These are phyloP conservation scores for Saccharum officinarum DNA, from an alignment of 176 grass and related monocot species.

Conservation along the genomic window DNA sequence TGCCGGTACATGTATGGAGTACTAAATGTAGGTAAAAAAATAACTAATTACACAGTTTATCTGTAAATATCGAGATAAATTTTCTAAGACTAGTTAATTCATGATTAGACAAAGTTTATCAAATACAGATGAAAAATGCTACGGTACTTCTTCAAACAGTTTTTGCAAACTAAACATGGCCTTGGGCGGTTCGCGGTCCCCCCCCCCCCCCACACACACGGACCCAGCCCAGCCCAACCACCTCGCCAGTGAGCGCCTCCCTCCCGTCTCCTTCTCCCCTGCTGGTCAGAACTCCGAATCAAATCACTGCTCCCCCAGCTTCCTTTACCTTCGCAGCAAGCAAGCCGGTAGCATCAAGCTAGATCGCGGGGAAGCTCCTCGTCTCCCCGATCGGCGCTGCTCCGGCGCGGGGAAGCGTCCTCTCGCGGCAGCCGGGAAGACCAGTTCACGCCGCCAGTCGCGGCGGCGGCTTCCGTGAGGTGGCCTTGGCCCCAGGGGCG, in stretches of 20 bases:
- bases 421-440: not conserved
- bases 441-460: not conserved
- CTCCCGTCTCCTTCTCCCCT: not conserved
- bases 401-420: not conserved
- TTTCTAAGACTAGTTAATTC: too few species aligned
- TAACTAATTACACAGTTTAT: too few species aligned
- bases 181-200: not conserved
- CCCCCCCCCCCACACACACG: not conserved
- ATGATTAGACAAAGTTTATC: too few species aligned
- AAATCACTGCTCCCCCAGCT: slow-evolving; percentile 6
- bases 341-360: not conserved
- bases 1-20: too few species aligned
- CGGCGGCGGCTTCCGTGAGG: not conserved
- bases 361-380: slow-evolving; percentile 21
- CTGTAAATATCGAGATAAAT: too few species aligned
- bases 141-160: too few species aligned
- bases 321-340: slow-evolving; percentile 24
- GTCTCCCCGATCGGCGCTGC: not conserved
- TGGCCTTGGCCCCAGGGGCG: not conserved
- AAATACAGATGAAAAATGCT: too few species aligned
- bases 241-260: not conserved
- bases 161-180: too few species aligned
- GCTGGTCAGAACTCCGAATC: not conserved
- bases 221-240: not conserved
- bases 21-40: too few species aligned